These are phyloP conservation scores for Paracorniculantispora psalliotae DNA, from an alignment of 2,329 filamentous ascomycete genomes.

Conservation along the genomic window DNA sequence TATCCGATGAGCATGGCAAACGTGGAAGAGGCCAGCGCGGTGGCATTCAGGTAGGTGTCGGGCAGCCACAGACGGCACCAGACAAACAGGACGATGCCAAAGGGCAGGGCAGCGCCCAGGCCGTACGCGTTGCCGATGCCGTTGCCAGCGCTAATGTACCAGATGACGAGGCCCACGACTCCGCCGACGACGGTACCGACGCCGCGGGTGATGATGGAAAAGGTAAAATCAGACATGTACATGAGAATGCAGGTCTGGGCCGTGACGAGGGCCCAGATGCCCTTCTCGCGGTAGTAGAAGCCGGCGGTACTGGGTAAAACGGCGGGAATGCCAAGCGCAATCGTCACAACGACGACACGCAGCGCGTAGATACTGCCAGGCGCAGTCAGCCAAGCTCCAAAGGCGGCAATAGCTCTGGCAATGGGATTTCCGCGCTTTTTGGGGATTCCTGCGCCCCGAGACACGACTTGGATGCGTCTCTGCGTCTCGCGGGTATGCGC, in stretches of 20 bases:
- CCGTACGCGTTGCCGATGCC: slow-evolving; percentile 47
- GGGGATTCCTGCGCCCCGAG: slow-evolving; percentile 3
- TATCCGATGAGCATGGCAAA: slow-evolving; percentile 41
- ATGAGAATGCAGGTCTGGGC: slow-evolving; percentile 43
- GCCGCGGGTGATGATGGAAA: slow-evolving; percentile 36
- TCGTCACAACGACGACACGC: slow-evolving; percentile 42
- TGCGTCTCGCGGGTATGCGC: slow-evolving; percentile 2
- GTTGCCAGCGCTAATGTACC: slow-evolving; percentile 47
- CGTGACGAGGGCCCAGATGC: slow-evolving; percentile 48
- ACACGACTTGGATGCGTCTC: slow-evolving; percentile 7
- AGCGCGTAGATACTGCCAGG: slow-evolving; percentile 41
- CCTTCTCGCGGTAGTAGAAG: slow-evolving; percentile 48
- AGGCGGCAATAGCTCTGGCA: slow-evolving; percentile 24
- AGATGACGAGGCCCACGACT: slow-evolving; percentile 40
- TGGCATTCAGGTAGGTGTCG: slow-evolving; percentile 23
- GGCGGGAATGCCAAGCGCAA: slow-evolving; percentile 38
- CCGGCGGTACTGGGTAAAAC: slow-evolving; percentile 38
- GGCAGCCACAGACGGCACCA: slow-evolving; percentile 33
- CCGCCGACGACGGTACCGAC: slow-evolving; percentile 44
- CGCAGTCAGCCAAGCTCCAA: slow-evolving; percentile 37
- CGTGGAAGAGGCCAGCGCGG: slow-evolving; percentile 31
- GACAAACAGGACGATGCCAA: slow-evolving; percentile 29
- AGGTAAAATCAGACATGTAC: slow-evolving; percentile 47
- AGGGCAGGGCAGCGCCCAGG: slow-evolving; percentile 39
- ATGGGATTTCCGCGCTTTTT: slow-evolving; percentile 16